phyloP scores from a whole-genome alignment of 768 basidiomycete genomes.

The Coprinopsis sp. region DNA sequence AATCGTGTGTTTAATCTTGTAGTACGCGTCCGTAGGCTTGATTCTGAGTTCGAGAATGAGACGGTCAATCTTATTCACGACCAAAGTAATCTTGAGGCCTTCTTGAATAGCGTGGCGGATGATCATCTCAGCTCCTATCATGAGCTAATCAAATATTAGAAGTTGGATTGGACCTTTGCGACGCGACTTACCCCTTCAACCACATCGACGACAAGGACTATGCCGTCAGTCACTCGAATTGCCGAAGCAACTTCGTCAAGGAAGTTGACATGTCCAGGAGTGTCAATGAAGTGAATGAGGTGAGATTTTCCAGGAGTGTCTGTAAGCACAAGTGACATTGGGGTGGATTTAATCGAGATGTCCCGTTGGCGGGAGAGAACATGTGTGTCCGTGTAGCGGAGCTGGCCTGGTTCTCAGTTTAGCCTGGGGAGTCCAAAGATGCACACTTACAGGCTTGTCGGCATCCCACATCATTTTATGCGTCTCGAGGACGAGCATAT shows the following conservation, averaged over 20 bases:
- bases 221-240: constrained; percentile 84
- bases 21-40: constrained; percentile 94
- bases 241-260: constrained; percentile 94
- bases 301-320: constrained; percentile 90
- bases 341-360: constrained; percentile 94
- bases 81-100: constrained; percentile 81
- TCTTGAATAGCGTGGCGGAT: constrained; percentile 90
- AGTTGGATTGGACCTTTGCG: constrained; percentile 8
- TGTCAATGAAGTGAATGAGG: constrained; percentile 91
- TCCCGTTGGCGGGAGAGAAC: constrained; percentile 80
- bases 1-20: constrained; percentile 98
- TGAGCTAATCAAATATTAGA: constrained; percentile 50
- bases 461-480: constrained; percentile 94
- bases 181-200: constrained; percentile 76
- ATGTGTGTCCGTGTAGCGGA: constrained; percentile 96
- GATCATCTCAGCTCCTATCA: constrained; percentile 88
- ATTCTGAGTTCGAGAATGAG: constrained; percentile 94
- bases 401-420: constrained; percentile 38
- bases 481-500: constrained; percentile 96
- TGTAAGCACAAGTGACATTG: constrained; percentile 88
- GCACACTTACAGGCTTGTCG: constrained; percentile 68
- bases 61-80: constrained; percentile 97
- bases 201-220: constrained; percentile 94
- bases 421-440: background rate
- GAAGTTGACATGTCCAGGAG: constrained; percentile 98